Evolutionary conservation across 129 eudicot species (phyloP), one percentile per base, ranked within the genome.

Genomic region (Centaurea solstitialis): DNA sequence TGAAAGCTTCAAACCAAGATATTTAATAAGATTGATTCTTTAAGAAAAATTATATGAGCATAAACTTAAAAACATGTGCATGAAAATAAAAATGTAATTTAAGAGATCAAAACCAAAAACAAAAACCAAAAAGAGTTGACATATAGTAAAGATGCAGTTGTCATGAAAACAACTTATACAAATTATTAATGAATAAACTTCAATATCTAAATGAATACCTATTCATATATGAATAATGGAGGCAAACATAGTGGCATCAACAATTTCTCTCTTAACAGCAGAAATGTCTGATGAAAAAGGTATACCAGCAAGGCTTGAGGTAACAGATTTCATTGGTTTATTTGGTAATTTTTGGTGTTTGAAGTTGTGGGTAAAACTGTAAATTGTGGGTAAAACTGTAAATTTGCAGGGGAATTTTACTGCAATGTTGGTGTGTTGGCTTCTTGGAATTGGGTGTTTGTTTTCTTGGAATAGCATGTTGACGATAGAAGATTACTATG

Each of bases 391-490:
- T 70, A 38, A 26, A 45, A 61, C 41, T 39, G 72, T 40, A 26
- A 18, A 69, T 7, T 68, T 83, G 73, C 87, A 90, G 92, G 92
- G 94, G 6, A 86, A 84, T 76, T 70, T 22, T 67, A 20, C 78
- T 39, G 90, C 94, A 41, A 74, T 70, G 70, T 18, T 86, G 22
- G 81, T 90, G 9, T 90, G 92, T 43, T 90, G 94, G 90, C 84
- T 90, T 86, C 87, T 90, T 28, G 94, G 94, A 70, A 82, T 79
- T 71, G 90, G 94, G 50, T 84, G 92, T 67, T 86, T 86, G 9
- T 80, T 90, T 81, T 70, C 87, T 4, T 90, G 94, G 94, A 88
- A 90, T 41, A 90, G 92, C 73, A 90, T 88, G 94, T 70, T 90
- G 74, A 86, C 92, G 6, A 86, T 90, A 0, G 86, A 81, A 78